Conservation (phyloP, 2,329 filamentous ascomycete species). For the Colletotrichum scovillei region DNA sequence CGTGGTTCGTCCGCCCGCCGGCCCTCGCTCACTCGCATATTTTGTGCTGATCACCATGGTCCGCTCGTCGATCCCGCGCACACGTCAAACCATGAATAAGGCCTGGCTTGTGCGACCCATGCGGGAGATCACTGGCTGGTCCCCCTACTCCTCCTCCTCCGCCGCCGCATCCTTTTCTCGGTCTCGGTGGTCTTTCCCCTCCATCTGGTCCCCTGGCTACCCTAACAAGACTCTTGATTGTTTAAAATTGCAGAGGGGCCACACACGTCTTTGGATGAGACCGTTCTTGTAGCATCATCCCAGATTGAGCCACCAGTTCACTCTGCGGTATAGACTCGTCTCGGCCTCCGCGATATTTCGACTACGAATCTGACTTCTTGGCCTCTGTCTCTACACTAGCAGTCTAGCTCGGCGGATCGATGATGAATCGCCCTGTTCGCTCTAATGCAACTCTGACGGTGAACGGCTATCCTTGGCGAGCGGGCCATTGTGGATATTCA, state of each 20-base stretch:
- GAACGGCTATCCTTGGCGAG: background rate
- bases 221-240: constrained; percentile 17
- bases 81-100: constrained; percentile 28
- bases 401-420: background rate
- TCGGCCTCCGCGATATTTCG: constrained; percentile 16
- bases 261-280: constrained; percentile 22
- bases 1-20: background rate
- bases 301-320: constrained; percentile 14
- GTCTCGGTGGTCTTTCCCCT: constrained; percentile 18
- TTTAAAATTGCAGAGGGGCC: constrained; percentile 27
- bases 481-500: background rate
- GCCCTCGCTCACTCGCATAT: background rate
- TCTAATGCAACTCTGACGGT: background rate
- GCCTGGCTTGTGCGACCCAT: constrained; percentile 36
- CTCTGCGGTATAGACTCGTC: constrained; percentile 2
- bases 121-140: constrained; percentile 23
- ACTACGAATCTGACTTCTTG: background rate
- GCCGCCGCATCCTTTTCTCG: background rate
- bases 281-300: constrained; percentile 33
- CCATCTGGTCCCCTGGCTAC: background rate
- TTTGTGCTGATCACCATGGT: constrained; percentile 11
- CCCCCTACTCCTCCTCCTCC: background rate
- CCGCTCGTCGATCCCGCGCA: constrained; percentile 16
- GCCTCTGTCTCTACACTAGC: background rate
- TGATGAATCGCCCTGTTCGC: background rate